Base-by-base conservation (phyloP, 345 rosid species). In the Gossypium ekmanianum region DNA sequence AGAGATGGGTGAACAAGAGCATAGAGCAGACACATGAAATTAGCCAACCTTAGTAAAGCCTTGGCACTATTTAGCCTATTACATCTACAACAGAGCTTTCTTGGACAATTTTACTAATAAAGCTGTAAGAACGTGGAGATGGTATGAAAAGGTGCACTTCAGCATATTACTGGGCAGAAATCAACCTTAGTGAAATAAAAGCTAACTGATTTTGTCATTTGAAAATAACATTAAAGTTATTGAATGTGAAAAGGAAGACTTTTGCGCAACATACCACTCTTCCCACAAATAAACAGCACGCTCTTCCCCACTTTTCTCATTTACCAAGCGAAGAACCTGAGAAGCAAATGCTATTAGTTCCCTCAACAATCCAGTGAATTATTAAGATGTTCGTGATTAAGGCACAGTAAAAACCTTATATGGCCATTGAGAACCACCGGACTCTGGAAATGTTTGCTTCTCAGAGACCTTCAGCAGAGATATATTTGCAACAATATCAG, bases 261-360 rank as follows among this genome's bases (percentile, higher is more conserved):
- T 44, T 47, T 11, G 26, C 70, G 59, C 54, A 56, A 68, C 79
- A 44, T 80, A 95, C 99, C 99, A 95, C 76, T 93, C 97, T 75
- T 90, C 97, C 88, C 83, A 86, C 81, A 95, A 85, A 78, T 76
- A 87, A 72, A 95, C 90, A 61, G 90, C 84, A 47, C 85, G 78
- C 80, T 95, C 97, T 83, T 85, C 93, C 82, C 96, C 99, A 79
- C 85, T 88, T 83, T 79, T 85, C 86, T 95, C 99, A 74, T 91
- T 87, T 82, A 95, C 83, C 78, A 95, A 74, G 75, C 96, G 94
- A 85, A 95, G 94, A 81, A 87, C 98, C 99, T 95, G 88, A 74
- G 81, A 85, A 71, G 72, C 43, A 84, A 72, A 22, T 51, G 61
- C n/a, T 29, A 27, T 56, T 59, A 7, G 29, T 24, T 24, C 27